A percentile compares a stretch with the other conserved stretches of the same genome.
phyloP scores from a whole-genome alignment of 2,329 filamentous ascomycete species.

The Colletotrichum agaves region DNA sequence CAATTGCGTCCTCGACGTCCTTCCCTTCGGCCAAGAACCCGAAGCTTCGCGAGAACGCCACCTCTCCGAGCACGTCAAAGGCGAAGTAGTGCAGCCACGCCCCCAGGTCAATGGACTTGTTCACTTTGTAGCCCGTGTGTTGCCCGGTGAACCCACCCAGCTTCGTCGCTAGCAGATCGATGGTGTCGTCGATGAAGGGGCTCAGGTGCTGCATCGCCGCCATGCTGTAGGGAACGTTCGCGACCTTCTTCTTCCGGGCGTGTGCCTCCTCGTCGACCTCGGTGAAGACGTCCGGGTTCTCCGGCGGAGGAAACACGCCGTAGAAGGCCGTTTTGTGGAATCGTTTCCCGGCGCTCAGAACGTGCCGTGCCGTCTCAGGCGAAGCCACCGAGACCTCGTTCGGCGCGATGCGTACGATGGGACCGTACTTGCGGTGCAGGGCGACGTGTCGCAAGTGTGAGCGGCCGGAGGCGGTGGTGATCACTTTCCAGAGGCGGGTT shows the following conservation, averaged over 20 bases:
- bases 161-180: constrained; percentile 56
- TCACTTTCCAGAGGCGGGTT: constrained; percentile 54
- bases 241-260: constrained; percentile 64
- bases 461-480: constrained; percentile 50
- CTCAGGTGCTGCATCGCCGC: constrained; percentile 62
- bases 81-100: constrained; percentile 53
- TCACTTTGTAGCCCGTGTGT: constrained; percentile 15
- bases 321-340: constrained; percentile 66
- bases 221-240: constrained; percentile 64
- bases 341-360: constrained; percentile 61
- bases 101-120: constrained; percentile 55
- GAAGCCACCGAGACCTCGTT: constrained; percentile 50
- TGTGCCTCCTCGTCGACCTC: constrained; percentile 65
- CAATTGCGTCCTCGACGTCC: constrained; percentile 54
- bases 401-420: constrained; percentile 47
- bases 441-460: constrained; percentile 56
- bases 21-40: constrained; percentile 61
- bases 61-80: constrained; percentile 60
- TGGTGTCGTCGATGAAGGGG: constrained; percentile 62
- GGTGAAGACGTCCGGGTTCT: constrained; percentile 69
- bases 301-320: constrained; percentile 63
- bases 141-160: constrained; percentile 51
- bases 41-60: constrained; percentile 62
- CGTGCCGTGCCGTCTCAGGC: constrained; percentile 47
- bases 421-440: constrained; percentile 49